Evolutionary conservation across 164 flowering plant species (phyloP).

Genomic region (Chimonanthus praecox): DNA sequence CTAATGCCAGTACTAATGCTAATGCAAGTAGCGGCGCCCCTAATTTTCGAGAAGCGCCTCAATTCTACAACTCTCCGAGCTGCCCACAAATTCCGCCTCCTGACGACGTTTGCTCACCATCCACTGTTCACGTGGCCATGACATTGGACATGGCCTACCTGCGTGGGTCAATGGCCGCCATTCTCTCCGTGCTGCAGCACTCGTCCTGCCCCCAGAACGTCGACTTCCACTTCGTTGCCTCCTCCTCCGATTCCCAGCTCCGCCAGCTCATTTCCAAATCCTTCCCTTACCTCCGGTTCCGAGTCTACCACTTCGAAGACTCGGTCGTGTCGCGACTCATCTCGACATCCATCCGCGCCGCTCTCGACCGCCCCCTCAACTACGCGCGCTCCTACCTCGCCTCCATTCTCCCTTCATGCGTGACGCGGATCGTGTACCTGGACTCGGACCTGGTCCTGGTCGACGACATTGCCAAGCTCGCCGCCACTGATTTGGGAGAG

Average conservation of each 20-base stretch:
- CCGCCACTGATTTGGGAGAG: slow-evolving; percentile 25
- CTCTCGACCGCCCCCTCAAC: slow-evolving; percentile 78
- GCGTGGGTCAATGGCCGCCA: slow-evolving; percentile 89
- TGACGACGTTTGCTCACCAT: too few relatives aligned
- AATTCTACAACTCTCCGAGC: too few relatives aligned
- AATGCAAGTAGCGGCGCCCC: too few relatives aligned
- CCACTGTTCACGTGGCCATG: slow-evolving; percentile 24
- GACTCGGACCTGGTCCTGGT: slow-evolving; percentile 49
- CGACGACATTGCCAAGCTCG: slow-evolving; percentile 47
- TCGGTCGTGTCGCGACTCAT: slow-evolving; percentile 52
- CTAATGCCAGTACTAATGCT: too few relatives aligned
- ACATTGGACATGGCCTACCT: slow-evolving; percentile 72
- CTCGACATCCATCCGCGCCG: slow-evolving; percentile 85
- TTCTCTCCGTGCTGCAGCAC: slow-evolving; percentile 76
- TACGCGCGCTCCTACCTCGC: slow-evolving; percentile 38
- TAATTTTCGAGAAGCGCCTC: too few relatives aligned
- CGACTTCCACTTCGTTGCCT: slow-evolving; percentile 65
- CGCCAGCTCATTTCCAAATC: slow-evolving; percentile 40
- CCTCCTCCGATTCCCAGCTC: slow-evolving; percentile 36
- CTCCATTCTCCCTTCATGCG: slow-evolving; percentile 8
- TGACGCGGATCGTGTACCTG: slow-evolving; percentile 40
- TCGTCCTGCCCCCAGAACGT: slow-evolving; percentile 77
- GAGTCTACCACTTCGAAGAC: slow-evolving; percentile 47
- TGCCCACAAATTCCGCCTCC: too few relatives aligned
- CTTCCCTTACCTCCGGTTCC: slow-evolving; percentile 71